Evolutionary conservation across 148 eudicot species (phyloP).

Genomic region (Persicaria maculosa): DNA sequence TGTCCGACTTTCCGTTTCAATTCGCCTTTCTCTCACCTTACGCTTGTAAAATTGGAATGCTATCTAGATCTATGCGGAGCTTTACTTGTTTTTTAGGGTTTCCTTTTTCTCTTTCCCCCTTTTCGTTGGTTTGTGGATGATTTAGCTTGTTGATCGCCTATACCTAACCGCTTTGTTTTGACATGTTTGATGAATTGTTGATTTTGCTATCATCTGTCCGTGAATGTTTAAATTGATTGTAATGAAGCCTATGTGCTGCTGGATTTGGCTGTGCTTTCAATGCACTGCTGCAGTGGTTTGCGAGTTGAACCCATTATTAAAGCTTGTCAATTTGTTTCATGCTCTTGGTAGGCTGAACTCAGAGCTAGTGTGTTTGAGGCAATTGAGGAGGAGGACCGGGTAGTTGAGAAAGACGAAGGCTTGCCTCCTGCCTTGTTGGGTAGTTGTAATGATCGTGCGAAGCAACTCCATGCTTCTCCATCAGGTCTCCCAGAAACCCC

Average conservation of each 20-base stretch:
- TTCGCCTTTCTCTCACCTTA: not conserved
- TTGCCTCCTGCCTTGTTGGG: conserved; percentile 93
- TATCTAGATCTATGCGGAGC: conserved; percentile 5
- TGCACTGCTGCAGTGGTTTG: too few relatives aligned
- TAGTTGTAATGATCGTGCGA: conserved; percentile 91
- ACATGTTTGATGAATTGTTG: not conserved
- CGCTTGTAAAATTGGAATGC: conserved; percentile 1
- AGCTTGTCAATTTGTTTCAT: not conserved
- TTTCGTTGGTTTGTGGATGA: not conserved
- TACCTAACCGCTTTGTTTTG: not conserved
- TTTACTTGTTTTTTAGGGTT: not conserved
- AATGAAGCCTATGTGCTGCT: not conserved
- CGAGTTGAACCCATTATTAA: not conserved
- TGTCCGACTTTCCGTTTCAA: conserved; percentile 5
- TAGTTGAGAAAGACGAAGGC: conserved; percentile 71
- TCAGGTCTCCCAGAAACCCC: conserved; percentile 44
- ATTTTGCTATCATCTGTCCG: not conserved
- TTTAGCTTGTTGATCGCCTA: not conserved
- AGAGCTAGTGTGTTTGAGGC: conserved; percentile 98
- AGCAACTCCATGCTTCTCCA: conserved; percentile 92
- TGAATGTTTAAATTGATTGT: not conserved
- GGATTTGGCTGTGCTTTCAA: too few relatives aligned
- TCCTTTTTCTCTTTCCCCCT: not conserved
- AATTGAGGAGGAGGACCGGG: conserved; percentile 87
- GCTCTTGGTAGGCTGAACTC: conserved; percentile 64